A percentile compares a stretch with the other conserved stretches of the same genome.
phyloP scores from a whole-genome alignment of 75 land plant genomes.

The Pinus albicaulis region DNA sequence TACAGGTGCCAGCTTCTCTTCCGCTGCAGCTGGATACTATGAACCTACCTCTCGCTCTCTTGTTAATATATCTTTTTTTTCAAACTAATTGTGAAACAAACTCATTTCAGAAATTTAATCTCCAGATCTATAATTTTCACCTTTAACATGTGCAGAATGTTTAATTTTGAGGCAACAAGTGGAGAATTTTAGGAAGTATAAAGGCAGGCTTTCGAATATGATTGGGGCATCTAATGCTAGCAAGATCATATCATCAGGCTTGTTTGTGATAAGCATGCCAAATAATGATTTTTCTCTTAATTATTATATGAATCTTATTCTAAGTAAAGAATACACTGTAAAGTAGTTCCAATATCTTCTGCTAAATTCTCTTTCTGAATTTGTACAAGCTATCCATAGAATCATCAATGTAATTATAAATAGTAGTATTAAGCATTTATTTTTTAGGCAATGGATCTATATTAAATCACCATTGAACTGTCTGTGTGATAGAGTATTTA shows the following conservation, averaged over 20 bases:
- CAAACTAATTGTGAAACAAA: too few species aligned
- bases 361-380: conserved; percentile 4
- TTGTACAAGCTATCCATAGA: conserved; percentile 37
- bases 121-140: too few species aligned
- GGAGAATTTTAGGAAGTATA: conserved; percentile 52
- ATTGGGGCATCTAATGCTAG: conserved; percentile 39
- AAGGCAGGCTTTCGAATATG: conserved; percentile 26
- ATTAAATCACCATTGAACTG: too few species aligned
- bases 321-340: conserved; percentile 25
- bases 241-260: conserved; percentile 34
- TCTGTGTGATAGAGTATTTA: too few species aligned
- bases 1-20: background rate
- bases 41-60: too few species aligned
- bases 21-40: conserved; percentile 4
- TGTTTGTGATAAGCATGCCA: conserved; percentile 65
- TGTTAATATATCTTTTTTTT: too few species aligned
- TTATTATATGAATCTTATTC: conserved; percentile 71
- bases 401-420: background rate
- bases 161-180: conserved; percentile 48
- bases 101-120: too few species aligned
- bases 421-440: too few species aligned
- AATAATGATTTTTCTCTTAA: conserved; percentile 73
- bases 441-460: too few species aligned
- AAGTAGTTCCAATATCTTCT: conserved; percentile 53
- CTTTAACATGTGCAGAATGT: conserved; percentile 10